phyloP scores from a whole-genome alignment of 2,329 filamentous ascomycete genomes.

The Dactylonectria estremocensis region DNA sequence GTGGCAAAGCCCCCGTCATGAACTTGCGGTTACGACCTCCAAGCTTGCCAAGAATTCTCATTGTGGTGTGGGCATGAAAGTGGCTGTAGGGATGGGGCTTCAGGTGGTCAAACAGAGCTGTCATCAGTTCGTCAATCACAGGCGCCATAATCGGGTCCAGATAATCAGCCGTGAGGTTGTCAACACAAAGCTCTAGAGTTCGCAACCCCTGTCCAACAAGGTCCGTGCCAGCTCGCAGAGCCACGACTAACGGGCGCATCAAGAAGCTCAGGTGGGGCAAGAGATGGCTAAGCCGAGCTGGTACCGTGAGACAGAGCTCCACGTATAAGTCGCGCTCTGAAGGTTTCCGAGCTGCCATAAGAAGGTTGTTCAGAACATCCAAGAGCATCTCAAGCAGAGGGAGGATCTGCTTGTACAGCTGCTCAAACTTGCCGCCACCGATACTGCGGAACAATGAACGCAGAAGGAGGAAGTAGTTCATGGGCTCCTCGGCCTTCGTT shows the following conservation, averaged over 20 bases:
- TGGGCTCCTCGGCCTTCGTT: conserved; percentile 95
- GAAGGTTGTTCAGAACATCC: conserved; percentile 95
- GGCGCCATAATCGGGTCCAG: conserved; percentile 99
- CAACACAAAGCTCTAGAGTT: conserved; percentile 95
- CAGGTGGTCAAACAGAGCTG: conserved; percentile 94
- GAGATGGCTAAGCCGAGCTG: conserved; percentile 92
- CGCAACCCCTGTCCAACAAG: conserved; percentile 94
- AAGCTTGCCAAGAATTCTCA: conserved; percentile 96
- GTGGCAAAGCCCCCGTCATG: conserved; percentile 88
- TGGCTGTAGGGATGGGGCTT: conserved; percentile 96
- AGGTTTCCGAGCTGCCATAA: conserved; percentile 91
- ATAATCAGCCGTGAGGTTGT: conserved; percentile 98
- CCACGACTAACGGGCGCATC: conserved; percentile 98
- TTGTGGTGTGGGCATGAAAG: conserved; percentile 97
- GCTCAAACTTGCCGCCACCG: conserved; percentile 96
- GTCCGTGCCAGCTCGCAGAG: conserved; percentile 90
- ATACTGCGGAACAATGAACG: conserved; percentile 96
- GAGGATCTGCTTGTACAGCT: conserved; percentile 97
- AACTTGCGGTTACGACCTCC: conserved; percentile 97
- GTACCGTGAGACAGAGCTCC: conserved; percentile 95
- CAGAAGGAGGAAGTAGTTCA: conserved; percentile 97
- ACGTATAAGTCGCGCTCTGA: conserved; percentile 96
- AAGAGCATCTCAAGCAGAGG: conserved; percentile 97
- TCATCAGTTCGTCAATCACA: conserved; percentile 99
- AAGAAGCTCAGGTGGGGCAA: conserved; percentile 95